Conservation (phyloP, 2,329 filamentous ascomycete genomes). For the Fusarium floridanum region DNA sequence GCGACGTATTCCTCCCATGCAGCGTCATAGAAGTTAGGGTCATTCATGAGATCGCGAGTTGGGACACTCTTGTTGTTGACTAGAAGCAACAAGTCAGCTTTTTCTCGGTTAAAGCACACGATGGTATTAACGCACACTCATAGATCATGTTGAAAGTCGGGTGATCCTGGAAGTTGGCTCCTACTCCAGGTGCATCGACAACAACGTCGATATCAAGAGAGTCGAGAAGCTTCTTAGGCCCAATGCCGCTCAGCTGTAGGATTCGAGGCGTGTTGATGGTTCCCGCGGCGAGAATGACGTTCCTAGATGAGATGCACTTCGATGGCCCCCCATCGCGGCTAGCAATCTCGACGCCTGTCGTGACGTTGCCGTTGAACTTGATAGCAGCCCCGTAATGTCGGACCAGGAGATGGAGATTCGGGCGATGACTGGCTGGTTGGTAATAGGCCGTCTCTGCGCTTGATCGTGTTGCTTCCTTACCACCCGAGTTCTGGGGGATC, state of each 20-base stretch:
- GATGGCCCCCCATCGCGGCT: neutral
- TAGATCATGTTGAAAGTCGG: conserved; percentile 42
- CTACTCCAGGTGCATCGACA: conserved; percentile 69
- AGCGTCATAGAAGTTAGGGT: conserved; percentile 38
- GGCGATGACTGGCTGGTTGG: conserved; percentile 22
- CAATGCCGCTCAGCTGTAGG: conserved; percentile 69
- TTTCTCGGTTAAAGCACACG: no score
- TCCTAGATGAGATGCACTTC: conserved; percentile 22
- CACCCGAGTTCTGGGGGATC: conserved; percentile 38
- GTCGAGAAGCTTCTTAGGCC: conserved; percentile 61
- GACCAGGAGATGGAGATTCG: conserved; percentile 39
- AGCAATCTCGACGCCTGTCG: neutral
- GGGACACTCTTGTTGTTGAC: conserved; percentile 20
- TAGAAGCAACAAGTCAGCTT: neutral
- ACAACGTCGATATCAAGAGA: conserved; percentile 61
- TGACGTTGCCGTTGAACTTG: conserved; percentile 18
- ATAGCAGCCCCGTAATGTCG: conserved; percentile 40
- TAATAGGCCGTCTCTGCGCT: conserved; percentile 41
- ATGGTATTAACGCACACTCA: neutral
- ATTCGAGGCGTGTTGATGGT: conserved; percentile 68
- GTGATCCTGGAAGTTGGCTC: conserved; percentile 54
- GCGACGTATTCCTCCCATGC: conserved; percentile 39
- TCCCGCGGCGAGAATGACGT: conserved; percentile 54
- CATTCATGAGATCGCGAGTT: conserved; percentile 35
- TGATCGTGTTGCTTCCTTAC: conserved; percentile 34